Evolutionary conservation across 371 early-diverging fungal genomes (phyloP).

Genomic region (Rhizopus stolonifer): DNA sequence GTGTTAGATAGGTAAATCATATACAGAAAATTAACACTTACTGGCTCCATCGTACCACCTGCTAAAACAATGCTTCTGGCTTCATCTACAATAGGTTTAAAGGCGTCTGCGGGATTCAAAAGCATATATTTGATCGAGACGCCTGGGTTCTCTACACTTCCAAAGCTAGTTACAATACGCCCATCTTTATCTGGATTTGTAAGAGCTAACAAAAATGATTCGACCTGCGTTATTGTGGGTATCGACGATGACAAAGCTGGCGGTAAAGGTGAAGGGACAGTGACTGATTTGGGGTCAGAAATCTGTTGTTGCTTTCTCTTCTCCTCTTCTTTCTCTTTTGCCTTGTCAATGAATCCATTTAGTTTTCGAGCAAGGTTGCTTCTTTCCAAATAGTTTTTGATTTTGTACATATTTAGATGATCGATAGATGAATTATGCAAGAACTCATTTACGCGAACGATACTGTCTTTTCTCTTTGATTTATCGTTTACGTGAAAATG

Average conservation of each 20-base stretch:
- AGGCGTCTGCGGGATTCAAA: constrained; percentile 84
- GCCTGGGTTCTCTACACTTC: constrained; percentile 9
- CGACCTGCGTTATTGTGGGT: constrained; percentile 53
- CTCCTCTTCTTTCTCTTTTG: constrained; percentile 40
- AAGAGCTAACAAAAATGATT: constrained; percentile 59
- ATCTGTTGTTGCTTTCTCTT: constrained; percentile 12
- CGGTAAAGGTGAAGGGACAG: not conserved
- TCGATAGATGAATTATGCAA: constrained; percentile 69
- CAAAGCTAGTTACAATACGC: constrained; percentile 55
- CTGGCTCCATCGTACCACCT: constrained; percentile 97
- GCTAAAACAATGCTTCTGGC: constrained; percentile 87
- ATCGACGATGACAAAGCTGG: constrained; percentile 23
- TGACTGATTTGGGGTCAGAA: constrained; percentile 11
- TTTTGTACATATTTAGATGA: constrained; percentile 84
- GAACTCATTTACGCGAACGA: constrained; percentile 71
- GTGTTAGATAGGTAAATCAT: not conserved
- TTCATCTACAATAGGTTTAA: constrained; percentile 76
- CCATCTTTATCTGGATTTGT: constrained; percentile 71
- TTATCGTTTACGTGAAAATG: constrained; percentile 17
- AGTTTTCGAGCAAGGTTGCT: constrained; percentile 78
- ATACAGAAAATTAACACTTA: constrained; percentile 29
- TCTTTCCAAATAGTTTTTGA: constrained; percentile 67
- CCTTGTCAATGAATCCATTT: constrained; percentile 54
- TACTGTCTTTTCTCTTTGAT: constrained; percentile 21
- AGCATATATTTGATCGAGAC: constrained; percentile 70